phyloP scores from a whole-genome alignment of 2,329 filamentous ascomycete genomes.

The Geosmithia morbida region DNA sequence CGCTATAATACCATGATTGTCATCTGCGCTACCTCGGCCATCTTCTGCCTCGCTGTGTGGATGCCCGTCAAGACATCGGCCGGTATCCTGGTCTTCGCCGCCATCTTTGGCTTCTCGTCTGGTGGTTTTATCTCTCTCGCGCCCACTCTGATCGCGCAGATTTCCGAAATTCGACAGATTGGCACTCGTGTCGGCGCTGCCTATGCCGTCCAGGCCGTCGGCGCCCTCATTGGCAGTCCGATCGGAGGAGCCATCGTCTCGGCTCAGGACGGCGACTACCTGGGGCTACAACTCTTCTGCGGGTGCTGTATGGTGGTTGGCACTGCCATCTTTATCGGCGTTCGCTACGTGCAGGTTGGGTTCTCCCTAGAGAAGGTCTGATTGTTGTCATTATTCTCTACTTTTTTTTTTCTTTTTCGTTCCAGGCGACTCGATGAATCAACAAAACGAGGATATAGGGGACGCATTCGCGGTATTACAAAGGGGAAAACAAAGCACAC shows the following conservation, averaged over 20 bases:
- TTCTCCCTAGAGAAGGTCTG: constrained; percentile 18
- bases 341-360: constrained; percentile 19
- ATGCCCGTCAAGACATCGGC: constrained; percentile 33
- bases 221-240: constrained; percentile 51
- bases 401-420: too few relatives aligned
- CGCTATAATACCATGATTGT: constrained; percentile 34
- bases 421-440: too few relatives aligned
- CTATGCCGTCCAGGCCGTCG: constrained; percentile 47
- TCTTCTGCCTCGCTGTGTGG: constrained; percentile 33
- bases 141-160: constrained; percentile 53
- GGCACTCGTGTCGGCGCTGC: constrained; percentile 52
- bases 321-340: constrained; percentile 11
- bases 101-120: constrained; percentile 55
- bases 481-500: too few relatives aligned
- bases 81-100: constrained; percentile 47
- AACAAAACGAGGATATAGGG: too few relatives aligned
- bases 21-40: constrained; percentile 31
- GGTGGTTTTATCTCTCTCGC: constrained; percentile 51
- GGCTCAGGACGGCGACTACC: constrained; percentile 34
- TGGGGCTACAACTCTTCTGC: constrained; percentile 50
- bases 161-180: constrained; percentile 54
- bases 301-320: constrained; percentile 31
- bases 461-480: too few relatives aligned
- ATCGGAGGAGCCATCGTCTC: constrained; percentile 49
- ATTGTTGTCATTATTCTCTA: constrained; percentile 1